Evolutionary conservation across 2,329 filamentous ascomycete species (phyloP), one percentile per base, ranked within the genome.

Genomic region (Alternaria angustiovoidea): DNA sequence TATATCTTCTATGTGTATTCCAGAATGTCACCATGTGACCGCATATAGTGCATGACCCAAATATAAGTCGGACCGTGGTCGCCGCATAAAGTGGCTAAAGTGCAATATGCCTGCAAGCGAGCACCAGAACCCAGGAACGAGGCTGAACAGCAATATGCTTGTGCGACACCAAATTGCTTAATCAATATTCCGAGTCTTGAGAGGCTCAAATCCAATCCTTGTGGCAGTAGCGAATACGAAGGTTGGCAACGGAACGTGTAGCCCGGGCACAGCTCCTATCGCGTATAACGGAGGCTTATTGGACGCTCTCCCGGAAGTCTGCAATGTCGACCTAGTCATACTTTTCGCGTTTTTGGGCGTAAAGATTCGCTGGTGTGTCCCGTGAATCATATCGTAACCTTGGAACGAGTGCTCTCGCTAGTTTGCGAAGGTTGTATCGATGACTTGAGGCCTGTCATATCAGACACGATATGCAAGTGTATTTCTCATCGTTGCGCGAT

Each of bases 21-120:
- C 51, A 61, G 44, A 46, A 46, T 11, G 16, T 26, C 52, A 48
- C 51, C 64, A 71, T 68, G 66, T 73, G 69, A 69, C 54, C 52
- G 42, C 38, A 57, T 57, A 64, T 62, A 57, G 53, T 57, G 48
- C 59, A 54, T 22, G 49, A 47, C 59, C 63, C 61, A 56, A 64
- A 65, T 57, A 66, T 66, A 48, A 58, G 62, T 63, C 74, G 74
- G 74, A 67, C 73, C 74, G 74, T 63, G 57, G 60, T 61, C 56
- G 59, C 71, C 72, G 72, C 58, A 59, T 63, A 66, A 66, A 65
- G 54, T 62, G 61, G 60, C 54, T 71, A 73, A 61, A 67, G 53
- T 61, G 39, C 42, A 26, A 44, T 34, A 57, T 39, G 54, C 47
- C 44, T 48, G 53, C 53, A 58, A 61, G 53, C 56, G 53, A 51